Conservation (phyloP, 768 basidiomycete species). For the Porpolomopsis calyptriformis region DNA sequence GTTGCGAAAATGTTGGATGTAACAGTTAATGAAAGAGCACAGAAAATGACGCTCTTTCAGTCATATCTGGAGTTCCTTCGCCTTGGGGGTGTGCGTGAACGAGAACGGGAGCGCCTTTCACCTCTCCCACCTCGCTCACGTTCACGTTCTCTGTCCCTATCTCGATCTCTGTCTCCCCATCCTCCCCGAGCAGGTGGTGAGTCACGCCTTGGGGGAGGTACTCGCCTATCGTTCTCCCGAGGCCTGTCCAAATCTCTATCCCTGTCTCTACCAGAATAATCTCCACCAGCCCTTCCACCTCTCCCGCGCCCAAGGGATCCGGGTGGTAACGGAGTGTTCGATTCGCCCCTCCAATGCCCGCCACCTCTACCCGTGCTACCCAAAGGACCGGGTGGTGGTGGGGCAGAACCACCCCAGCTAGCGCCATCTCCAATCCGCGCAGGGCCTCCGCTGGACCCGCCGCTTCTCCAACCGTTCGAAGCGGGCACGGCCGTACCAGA, state of each 20-base stretch:
- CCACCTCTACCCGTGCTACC: constrained; percentile 38
- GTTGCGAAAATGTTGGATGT: not conserved
- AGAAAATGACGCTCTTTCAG: constrained; percentile 1
- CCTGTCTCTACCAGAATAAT: constrained; percentile 23
- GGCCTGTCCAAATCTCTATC: constrained; percentile 27
- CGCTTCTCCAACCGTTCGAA: constrained; percentile 25
- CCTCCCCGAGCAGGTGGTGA: constrained; percentile 42
- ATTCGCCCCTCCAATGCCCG: constrained; percentile 70
- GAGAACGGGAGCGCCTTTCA: constrained; percentile 26
- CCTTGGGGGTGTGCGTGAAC: constrained; percentile 31
- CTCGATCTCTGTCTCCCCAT: too few species aligned
- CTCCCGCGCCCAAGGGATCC: constrained; percentile 37
- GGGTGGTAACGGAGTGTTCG: constrained; percentile 36
- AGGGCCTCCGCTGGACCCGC: constrained; percentile 22
- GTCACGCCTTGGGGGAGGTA: constrained; percentile 37
- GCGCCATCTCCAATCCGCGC: constrained; percentile 29
- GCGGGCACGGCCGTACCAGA: constrained; percentile 20
- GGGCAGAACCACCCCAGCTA: constrained; percentile 37
- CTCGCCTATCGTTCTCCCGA: constrained; percentile 31
- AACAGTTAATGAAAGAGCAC: not conserved
- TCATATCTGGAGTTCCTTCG: constrained; percentile 28
- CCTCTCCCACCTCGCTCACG: constrained; percentile 31
- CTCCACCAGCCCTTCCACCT: constrained; percentile 24
- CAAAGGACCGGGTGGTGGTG: too few species aligned
- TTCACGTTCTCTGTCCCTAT: too few species aligned